Evolutionary conservation across 2,329 filamentous ascomycete genomes (phyloP).

Genomic region (Alternaria sp.): DNA sequence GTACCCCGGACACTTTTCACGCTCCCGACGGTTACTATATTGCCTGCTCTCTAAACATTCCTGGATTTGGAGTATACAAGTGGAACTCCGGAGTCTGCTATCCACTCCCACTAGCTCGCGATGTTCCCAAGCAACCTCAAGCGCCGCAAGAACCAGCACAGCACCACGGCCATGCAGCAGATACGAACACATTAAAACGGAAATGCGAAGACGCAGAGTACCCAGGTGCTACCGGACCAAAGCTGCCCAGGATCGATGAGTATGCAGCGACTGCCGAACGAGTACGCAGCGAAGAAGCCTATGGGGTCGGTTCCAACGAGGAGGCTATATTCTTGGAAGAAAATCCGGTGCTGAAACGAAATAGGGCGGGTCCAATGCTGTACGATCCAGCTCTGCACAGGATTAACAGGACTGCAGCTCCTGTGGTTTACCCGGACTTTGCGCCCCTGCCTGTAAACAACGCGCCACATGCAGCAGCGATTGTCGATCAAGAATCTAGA

Average conservation of each 20-base stretch:
- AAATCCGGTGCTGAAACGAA: too few relatives aligned
- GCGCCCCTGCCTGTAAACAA: too few relatives aligned
- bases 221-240: neutral
- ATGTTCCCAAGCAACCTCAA: neutral
- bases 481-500: too few relatives aligned
- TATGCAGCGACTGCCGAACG: neutral
- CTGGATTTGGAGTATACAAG: neutral
- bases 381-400: too few relatives aligned
- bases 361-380: too few relatives aligned
- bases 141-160: neutral
- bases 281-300: neutral
- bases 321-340: too few relatives aligned
- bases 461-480: too few relatives aligned
- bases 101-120: neutral
- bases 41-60: neutral
- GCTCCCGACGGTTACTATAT: neutral
- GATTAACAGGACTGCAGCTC: too few relatives aligned
- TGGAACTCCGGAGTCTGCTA: neutral
- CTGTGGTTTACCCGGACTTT: too few relatives aligned
- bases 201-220: neutral
- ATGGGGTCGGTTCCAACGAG: neutral
- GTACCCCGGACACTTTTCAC: neutral
- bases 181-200: neutral
- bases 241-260: neutral
- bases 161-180: neutral